A percentile compares a stretch with the other conserved stretches of the same genome.
Conservation (phyloP, 768 basidiomycete genomes). For the Trametes coccinea region DNA sequence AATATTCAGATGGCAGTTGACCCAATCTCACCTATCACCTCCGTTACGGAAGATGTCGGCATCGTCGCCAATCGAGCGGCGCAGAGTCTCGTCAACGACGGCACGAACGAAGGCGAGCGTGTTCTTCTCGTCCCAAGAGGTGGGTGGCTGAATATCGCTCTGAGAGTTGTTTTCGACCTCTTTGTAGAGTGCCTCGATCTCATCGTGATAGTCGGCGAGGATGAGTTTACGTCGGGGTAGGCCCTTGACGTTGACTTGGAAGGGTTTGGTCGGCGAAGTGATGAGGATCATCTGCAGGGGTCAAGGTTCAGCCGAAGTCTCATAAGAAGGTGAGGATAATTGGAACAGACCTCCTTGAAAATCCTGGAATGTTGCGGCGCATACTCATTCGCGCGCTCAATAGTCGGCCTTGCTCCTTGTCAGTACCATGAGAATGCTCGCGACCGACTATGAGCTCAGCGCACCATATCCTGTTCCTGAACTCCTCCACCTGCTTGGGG, state of each 20-base stretch:
- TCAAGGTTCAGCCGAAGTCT: background rate
- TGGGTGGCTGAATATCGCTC: constrained; percentile 17
- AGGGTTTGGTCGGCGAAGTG: constrained; percentile 14
- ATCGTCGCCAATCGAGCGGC: constrained; percentile 9
- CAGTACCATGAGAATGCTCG: background rate
- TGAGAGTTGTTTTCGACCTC: constrained; percentile 23
- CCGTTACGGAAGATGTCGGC: constrained; percentile 28
- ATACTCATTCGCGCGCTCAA: constrained; percentile 38
- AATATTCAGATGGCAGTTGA: background rate
- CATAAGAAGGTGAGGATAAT: background rate
- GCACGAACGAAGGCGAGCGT: constrained; percentile 17
- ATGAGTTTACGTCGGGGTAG: constrained; percentile 30
- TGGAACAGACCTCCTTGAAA: constrained; percentile 25
- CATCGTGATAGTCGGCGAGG: constrained; percentile 21
- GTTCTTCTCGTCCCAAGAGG: constrained; percentile 11
- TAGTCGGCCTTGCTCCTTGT: constrained; percentile 32
- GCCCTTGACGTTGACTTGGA: constrained; percentile 24
- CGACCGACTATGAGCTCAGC: background rate
- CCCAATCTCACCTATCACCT: constrained; percentile 23
- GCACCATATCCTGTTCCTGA: constrained; percentile 40
- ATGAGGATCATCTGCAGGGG: constrained; percentile 19
- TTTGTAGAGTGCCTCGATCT: constrained; percentile 23
- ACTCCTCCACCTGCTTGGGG: constrained; percentile 30
- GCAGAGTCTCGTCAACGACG: constrained; percentile 21
- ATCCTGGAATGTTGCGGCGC: constrained; percentile 43